Conservation (phyloP, 257 asterid species). For the Mentha longifolia region DNA sequence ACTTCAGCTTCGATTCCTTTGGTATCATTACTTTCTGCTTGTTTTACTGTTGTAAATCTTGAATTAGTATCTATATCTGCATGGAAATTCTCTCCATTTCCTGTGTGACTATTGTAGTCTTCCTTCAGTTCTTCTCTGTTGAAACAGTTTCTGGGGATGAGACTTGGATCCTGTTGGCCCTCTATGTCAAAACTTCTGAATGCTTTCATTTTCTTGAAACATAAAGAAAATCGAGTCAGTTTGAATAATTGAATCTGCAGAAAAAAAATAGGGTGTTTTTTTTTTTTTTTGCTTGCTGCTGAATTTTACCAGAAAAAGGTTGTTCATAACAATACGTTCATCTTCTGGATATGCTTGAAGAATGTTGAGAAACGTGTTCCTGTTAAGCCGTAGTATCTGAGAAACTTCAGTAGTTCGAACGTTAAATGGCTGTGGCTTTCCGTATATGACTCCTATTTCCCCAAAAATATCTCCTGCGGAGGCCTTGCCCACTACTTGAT, state of each 20-base stretch:
- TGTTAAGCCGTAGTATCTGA: slow-evolving; percentile 65
- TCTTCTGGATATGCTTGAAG: slow-evolving; percentile 59
- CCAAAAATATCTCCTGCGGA: slow-evolving; percentile 74
- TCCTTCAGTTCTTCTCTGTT: slow-evolving; percentile 29
- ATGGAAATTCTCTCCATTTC: slow-evolving; percentile 23
- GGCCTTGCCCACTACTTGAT: slow-evolving; percentile 67
- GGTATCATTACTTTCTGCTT: slow-evolving; percentile 28
- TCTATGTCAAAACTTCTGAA: slow-evolving; percentile 45
- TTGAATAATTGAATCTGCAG: neutral
- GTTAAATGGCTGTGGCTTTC: slow-evolving; percentile 65
- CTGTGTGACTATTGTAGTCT: slow-evolving; percentile 27
- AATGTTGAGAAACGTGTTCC: slow-evolving; percentile 48
- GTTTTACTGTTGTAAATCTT: slow-evolving; percentile 32
- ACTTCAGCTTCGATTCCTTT: slow-evolving; percentile 35
- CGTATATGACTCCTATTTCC: slow-evolving; percentile 68
- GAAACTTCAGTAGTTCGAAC: slow-evolving; percentile 68
- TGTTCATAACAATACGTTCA: slow-evolving; percentile 58
- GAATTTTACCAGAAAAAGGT: slow-evolving; percentile 61
- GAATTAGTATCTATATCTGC: slow-evolving; percentile 32
- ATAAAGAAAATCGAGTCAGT: slow-evolving; percentile 20
- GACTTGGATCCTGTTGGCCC: slow-evolving; percentile 49
- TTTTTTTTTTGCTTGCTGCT: neutral
- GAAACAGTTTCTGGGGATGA: slow-evolving; percentile 37
- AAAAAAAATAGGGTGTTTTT: neutral
- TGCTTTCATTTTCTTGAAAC: slow-evolving; percentile 58